Conservation (phyloP, 163 green algal species). For the Volvox carteri region DNA sequence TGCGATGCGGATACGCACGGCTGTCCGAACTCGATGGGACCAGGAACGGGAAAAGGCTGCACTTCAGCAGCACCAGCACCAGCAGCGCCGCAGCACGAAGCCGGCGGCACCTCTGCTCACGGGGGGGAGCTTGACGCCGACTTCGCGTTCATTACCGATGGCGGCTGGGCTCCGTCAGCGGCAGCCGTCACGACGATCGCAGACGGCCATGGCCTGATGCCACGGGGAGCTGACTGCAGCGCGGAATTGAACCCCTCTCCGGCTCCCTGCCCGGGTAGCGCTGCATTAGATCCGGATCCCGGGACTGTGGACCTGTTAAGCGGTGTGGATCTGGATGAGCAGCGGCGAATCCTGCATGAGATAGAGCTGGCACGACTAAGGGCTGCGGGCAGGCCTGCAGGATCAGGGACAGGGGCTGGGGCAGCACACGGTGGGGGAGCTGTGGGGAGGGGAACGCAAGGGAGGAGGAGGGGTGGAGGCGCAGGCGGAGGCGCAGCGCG, state of each 20-base stretch:
- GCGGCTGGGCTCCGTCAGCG: too few species aligned
- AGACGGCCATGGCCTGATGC: too few species aligned
- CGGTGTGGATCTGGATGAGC: constrained; percentile 69
- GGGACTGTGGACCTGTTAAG: constrained; percentile 22
- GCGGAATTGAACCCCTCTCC: too few species aligned
- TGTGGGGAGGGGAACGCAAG: background rate
- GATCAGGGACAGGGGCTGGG: background rate
- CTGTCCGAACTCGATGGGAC: too few species aligned
- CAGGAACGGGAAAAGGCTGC: too few species aligned
- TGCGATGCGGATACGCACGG: too few species aligned
- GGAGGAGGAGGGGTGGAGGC: background rate
- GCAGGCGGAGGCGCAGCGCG: background rate
- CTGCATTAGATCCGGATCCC: constrained; percentile 1
- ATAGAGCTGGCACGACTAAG: constrained; percentile 65
- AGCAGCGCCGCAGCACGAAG: background rate
- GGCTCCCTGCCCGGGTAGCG: too few species aligned
- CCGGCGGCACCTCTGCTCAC: too few species aligned
- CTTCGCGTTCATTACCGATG: too few species aligned
- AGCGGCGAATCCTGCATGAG: constrained; percentile 77
- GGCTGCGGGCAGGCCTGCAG: background rate
- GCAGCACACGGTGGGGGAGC: background rate
- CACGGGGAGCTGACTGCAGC: too few species aligned
- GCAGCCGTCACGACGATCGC: too few species aligned
- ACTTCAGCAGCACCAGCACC: background rate
- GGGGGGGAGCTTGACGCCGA: too few species aligned